Evolutionary conservation across 208 protist species (phyloP), one percentile per base, ranked within the genome.

Genomic region (Trypanosomatidae sp.): DNA sequence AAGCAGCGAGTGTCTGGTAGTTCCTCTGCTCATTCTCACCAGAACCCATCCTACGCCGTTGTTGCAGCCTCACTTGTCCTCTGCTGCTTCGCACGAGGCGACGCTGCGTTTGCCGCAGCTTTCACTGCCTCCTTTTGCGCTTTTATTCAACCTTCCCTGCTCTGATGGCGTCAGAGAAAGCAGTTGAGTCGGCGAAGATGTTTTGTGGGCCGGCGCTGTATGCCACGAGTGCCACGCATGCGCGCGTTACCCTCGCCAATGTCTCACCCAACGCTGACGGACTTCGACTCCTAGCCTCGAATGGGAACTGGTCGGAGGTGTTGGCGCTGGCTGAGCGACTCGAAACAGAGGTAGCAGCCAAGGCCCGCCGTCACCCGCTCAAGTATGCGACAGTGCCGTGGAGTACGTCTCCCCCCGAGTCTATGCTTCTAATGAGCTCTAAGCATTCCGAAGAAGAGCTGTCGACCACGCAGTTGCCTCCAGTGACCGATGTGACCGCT

Each of bases 291-390:
- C 67, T 91, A 9, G 89, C 92, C 0, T 79, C 86, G 0, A 82
- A 91, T 67, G 92, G 84, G 1, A 85, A 91, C 62, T 97, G 91
- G 90, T 85, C 79, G 4, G 81, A 77, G n/a, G 91, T 94, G 5
- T 62, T 86, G 58, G 15, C 71, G 25, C 66, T 95, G 22, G 89
- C 90, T 10, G 75, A 87, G 56, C 77, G 83, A 62, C 69, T 97
- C 36, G 85, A 86, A 55, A 78, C 82, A n/a, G 71, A 81, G 17
- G 80, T 69, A 22, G 73, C 78, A 8, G 68, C 69, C 22, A 71
- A 80, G 53, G 81, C 73, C 44, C 46, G 25, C 12, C 33, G 68
- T n/a, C 62, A 72, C 47, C 70, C 66, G 17, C 25, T 36, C 19
- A 49, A 64, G 70, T 75, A 72, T 50, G 55, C 65, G 2, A 41